phyloP scores from a whole-genome alignment of 768 basidiomycete species.

The Mycena indigotica region DNA sequence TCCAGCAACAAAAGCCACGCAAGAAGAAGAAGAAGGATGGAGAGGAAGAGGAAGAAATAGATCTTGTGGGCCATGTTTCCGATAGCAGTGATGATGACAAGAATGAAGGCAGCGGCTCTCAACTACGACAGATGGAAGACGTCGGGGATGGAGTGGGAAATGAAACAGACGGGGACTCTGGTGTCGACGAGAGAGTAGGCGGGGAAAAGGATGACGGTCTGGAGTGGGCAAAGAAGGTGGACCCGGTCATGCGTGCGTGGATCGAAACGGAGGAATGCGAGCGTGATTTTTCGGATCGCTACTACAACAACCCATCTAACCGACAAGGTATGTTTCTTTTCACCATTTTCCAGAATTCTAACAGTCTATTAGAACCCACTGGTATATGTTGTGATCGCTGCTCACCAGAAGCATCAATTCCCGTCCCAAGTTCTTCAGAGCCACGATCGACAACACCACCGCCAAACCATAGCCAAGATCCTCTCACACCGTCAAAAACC shows the following conservation, averaged over 20 bases:
- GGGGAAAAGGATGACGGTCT: too few relatives aligned
- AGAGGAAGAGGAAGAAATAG: background rate
- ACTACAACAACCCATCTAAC: slow-evolving; percentile 33
- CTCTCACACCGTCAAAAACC: slow-evolving; percentile 14
- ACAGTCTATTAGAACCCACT: slow-evolving; percentile 15
- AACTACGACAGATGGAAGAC: too few relatives aligned
- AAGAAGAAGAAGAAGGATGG: background rate
- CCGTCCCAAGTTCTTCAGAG: background rate
- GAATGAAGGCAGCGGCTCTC: too few relatives aligned
- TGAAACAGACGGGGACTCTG: too few relatives aligned
- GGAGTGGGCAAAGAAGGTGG: slow-evolving; percentile 34
- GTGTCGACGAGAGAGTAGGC: too few relatives aligned
- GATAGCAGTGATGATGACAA: slow-evolving; percentile 10
- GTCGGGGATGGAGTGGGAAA: too few relatives aligned
- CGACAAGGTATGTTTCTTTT: slow-evolving; percentile 22
- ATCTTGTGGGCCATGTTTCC: background rate
- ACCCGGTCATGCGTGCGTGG: slow-evolving; percentile 31
- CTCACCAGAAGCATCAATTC: background rate
- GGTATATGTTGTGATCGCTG: slow-evolving; percentile 24
- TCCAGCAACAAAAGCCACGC: slow-evolving; percentile 19
- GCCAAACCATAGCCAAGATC: background rate
- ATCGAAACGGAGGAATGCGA: slow-evolving; percentile 30
- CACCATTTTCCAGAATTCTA: background rate
- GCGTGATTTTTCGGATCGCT: slow-evolving; percentile 29
- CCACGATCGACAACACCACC: background rate